Evolutionary conservation across 1,284 basidiomycete genomes (phyloP).

Genomic region (Crepidotus sp.): DNA sequence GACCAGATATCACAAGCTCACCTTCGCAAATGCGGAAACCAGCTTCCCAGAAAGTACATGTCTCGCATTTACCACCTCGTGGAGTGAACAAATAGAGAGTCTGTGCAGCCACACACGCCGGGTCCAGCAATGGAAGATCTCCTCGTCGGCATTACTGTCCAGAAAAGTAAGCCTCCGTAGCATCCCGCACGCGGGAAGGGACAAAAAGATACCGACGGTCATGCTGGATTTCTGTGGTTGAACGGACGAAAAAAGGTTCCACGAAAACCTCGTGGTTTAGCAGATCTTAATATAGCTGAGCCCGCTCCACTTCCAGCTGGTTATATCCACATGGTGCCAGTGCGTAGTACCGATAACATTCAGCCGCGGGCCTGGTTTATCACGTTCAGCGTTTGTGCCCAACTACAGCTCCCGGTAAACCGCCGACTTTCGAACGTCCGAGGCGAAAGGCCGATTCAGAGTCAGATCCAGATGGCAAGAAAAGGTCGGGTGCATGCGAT

Average conservation of each 20-base stretch:
- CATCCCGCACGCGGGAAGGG: too few relatives aligned
- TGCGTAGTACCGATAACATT: not conserved
- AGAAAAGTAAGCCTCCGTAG: too few relatives aligned
- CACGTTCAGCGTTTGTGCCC: not conserved
- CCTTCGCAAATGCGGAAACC: not conserved
- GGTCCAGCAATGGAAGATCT: too few relatives aligned
- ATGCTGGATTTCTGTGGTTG: not conserved
- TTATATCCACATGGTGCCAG: not conserved
- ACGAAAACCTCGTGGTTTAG: not conserved
- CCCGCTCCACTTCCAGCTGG: constrained; percentile 4
- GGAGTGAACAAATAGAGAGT: not conserved
- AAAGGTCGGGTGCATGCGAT: too few relatives aligned
- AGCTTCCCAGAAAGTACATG: not conserved
- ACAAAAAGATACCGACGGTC: not conserved
- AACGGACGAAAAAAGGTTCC: not conserved
- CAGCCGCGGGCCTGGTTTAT: not conserved
- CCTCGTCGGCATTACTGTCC: too few relatives aligned
- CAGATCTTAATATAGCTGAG: not conserved
- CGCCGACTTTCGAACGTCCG: too few relatives aligned
- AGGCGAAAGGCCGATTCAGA: too few relatives aligned
- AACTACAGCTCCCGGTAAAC: too few relatives aligned
- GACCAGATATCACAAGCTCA: not conserved
- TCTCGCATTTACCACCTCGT: not conserved
- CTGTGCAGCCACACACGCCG: not conserved
- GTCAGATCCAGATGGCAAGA: too few relatives aligned